Evolutionary conservation across 129 eudicot species (phyloP).

Genomic region (Cynara cardunculus): DNA sequence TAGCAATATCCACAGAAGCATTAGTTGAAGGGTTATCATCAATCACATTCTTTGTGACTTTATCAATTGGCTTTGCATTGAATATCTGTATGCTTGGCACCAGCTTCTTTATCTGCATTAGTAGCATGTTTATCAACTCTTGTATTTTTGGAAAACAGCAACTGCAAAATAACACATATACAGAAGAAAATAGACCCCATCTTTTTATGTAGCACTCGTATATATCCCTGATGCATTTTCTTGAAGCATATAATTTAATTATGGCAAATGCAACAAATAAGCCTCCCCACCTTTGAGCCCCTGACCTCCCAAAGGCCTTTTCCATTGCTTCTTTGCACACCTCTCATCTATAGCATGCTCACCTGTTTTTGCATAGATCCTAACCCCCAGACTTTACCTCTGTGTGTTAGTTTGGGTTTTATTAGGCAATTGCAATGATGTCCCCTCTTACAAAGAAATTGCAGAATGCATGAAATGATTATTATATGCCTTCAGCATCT

Average conservation of each 20-base stretch:
- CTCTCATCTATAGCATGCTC: neutral
- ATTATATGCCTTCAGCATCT: too few species aligned
- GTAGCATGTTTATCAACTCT: neutral
- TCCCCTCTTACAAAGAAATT: too few species aligned
- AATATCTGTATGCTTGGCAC: slow-evolving; percentile 69
- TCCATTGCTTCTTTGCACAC: too few species aligned
- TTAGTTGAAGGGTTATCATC: slow-evolving; percentile 26
- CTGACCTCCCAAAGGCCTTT: too few species aligned
- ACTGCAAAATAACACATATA: neutral
- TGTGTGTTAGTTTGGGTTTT: too few species aligned
- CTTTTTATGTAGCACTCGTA: neutral
- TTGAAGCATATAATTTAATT: neutral
- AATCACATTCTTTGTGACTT: slow-evolving; percentile 31
- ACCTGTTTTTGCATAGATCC: too few species aligned
- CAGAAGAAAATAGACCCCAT: neutral
- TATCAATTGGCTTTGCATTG: slow-evolving; percentile 69
- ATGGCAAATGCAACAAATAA: too few species aligned
- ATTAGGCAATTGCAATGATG: too few species aligned
- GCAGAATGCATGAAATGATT: too few species aligned
- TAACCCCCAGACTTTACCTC: too few species aligned
- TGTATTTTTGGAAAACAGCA: neutral
- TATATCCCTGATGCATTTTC: neutral
- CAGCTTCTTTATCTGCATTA: slow-evolving; percentile 66
- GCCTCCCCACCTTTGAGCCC: too few species aligned
- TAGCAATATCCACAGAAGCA: slow-evolving; percentile 19